Evolutionary conservation across 306 rosid genomes (phyloP).

Genomic region (Castanopsis chinensis): DNA sequence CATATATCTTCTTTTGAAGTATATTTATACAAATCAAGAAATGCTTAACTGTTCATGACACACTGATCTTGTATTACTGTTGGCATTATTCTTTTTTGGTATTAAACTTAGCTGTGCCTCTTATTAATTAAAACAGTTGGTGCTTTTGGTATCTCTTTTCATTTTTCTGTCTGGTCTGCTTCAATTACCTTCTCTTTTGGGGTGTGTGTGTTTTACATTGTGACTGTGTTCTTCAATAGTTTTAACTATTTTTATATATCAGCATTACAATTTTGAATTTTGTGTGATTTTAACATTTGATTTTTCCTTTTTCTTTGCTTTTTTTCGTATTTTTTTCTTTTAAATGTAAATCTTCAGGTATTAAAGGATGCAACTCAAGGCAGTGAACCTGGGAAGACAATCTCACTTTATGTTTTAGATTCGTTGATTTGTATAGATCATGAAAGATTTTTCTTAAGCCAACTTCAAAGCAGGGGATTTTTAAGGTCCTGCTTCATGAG

Average conservation of each 20-base stretch:
- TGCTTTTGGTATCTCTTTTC: background rate
- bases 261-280: background rate
- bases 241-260: background rate
- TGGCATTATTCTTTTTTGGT: background rate
- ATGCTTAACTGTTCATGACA: background rate
- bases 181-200: background rate
- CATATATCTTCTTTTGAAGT: background rate
- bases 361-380: constrained; percentile 91
- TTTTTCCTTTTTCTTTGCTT: constrained; percentile 1
- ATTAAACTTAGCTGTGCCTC: background rate
- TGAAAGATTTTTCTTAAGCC: constrained; percentile 77
- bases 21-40: background rate
- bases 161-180: background rate
- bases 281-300: background rate
- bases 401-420: constrained; percentile 80
- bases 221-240: background rate
- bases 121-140: background rate
- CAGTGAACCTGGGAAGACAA: constrained; percentile 93
- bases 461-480: constrained; percentile 93
- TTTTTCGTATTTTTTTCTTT: constrained; percentile 10
- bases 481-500: constrained; percentile 73
- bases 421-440: constrained; percentile 86
- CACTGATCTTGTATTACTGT: background rate
- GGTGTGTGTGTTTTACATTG: background rate
- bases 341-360: constrained; percentile 48